These are phyloP conservation scores for Suhomyces guaymorum DNA, from an alignment of 1,139 yeast genomes.

Conservation along the genomic window DNA sequence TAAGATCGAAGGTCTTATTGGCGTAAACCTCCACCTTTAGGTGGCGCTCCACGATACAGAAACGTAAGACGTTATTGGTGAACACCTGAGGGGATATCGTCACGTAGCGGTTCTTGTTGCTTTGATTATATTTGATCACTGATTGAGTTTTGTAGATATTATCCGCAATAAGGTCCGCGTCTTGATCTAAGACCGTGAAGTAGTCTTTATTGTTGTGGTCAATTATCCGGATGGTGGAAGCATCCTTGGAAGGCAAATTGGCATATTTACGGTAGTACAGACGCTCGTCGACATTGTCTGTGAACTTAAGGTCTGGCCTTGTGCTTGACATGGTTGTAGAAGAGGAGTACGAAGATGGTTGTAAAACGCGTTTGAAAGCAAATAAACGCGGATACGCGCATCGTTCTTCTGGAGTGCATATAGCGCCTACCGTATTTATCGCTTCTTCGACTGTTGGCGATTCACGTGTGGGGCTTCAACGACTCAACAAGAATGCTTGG, in stretches of 20 bases:
- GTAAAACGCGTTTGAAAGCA: not conserved
- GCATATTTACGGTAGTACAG: slow-evolving; percentile 62
- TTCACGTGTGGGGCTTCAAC: no score
- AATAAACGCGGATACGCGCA: not conserved
- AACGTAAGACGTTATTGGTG: slow-evolving; percentile 58
- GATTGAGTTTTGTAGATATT: slow-evolving; percentile 78
- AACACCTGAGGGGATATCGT: slow-evolving; percentile 79
- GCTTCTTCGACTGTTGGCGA: no score
- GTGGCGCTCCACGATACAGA: slow-evolving; percentile 70
- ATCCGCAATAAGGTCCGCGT: slow-evolving; percentile 83
- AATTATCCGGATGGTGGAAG: slow-evolving; percentile 58
- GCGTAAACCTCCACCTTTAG: slow-evolving; percentile 72
- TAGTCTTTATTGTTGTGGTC: slow-evolving; percentile 73
- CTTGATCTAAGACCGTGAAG: slow-evolving; percentile 72
- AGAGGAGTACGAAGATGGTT: not conserved
- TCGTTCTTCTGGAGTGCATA: not conserved
- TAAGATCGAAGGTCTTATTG: slow-evolving; percentile 57
- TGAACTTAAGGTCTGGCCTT: slow-evolving; percentile 72
- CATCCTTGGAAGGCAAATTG: slow-evolving; percentile 50
- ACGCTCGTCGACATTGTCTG: slow-evolving; percentile 62
- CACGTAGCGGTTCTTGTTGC: slow-evolving; percentile 59
- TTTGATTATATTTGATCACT: slow-evolving; percentile 60
- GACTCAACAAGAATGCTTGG: not conserved
- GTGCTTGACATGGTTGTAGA: slow-evolving; percentile 59
- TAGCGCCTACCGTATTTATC: no score